Evolutionary conservation across 495 filamentous ascomycete genomes (phyloP), one percentile per base, ranked within the genome.

Genomic region (Aspergillus steynii): DNA sequence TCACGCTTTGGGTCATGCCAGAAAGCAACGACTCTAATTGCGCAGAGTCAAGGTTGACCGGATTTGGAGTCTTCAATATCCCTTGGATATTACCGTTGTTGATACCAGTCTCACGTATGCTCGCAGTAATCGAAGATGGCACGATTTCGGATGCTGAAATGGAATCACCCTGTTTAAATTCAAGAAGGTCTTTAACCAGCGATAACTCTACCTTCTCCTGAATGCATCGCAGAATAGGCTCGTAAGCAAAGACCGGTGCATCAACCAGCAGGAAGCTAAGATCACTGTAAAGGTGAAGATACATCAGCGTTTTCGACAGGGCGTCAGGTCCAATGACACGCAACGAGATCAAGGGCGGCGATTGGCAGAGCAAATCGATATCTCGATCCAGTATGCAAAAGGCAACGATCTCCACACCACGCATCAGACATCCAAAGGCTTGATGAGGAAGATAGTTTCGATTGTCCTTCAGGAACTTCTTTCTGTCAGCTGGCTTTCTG

Each of bases 241-340:
- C 87, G 61, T 86, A 92, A 0, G 89, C 85, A 68, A 92, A 93
- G 0, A 88, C 74, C 0, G 90, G 71, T 0, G 89, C 86, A 58
- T 89, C 80, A 4, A 90, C 80, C 0, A 88, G 61, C 26, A 90
- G 78, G 37, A 80, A 76, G 12, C 68, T 37, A 6, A 88, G 65
- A 37, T 74, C 58, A 1, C 64, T 29, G 0, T 71, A 61, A 4
- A 71, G 56, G 42, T 80, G 85, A 27, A 78, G 63, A 20, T 50
- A 66, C 2, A 75, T 25, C 0, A 85, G 60, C 0, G 76, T 60
- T 42, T 82, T 79, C 3, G 65, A 62, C 4, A 87, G 63, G 0
- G 78, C 75, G 27, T 71, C 62, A 25, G 73, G 62, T 32, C 83
- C 81, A 0, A 70, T 52, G 34, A 90, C 72, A 45, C 81, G 83